Conservation (phyloP, 2,329 filamentous ascomycete species). For the Fusarium sterilihyphosum region DNA sequence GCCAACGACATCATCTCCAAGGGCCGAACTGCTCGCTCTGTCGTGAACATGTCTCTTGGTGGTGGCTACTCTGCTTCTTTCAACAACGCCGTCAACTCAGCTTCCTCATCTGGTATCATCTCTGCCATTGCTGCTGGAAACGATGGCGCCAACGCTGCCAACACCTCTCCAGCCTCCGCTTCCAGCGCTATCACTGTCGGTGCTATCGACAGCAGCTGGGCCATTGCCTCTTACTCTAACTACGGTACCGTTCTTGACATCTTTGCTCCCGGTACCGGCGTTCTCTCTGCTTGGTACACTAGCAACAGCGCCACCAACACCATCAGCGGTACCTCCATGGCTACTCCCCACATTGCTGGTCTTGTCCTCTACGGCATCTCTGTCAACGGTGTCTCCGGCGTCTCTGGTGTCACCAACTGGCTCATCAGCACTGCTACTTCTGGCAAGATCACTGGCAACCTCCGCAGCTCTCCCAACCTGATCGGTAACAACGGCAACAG, state of each 20-base stretch:
- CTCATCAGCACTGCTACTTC: constrained; percentile 55
- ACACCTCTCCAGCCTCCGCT: constrained; percentile 47
- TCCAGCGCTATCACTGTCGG: constrained; percentile 48
- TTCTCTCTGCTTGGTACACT: constrained; percentile 61
- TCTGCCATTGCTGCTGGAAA: constrained; percentile 67
- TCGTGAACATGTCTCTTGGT: constrained; percentile 67
- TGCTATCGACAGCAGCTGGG: constrained; percentile 50
- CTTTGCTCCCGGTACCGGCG: constrained; percentile 59
- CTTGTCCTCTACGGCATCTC: constrained; percentile 60
- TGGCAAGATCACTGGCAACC: constrained; percentile 51
- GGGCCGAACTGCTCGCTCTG: constrained; percentile 52
- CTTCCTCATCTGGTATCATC: constrained; percentile 58
- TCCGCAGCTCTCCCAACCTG: constrained; percentile 57
- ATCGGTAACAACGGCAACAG: constrained; percentile 60
- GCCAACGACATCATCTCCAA: constrained; percentile 56
- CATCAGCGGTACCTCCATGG: constrained; percentile 73
- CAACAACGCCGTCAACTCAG: constrained; percentile 59
- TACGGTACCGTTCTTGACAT: constrained; percentile 60
- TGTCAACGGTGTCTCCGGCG: constrained; percentile 51
- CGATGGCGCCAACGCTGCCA: constrained; percentile 45
- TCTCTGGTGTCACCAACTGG: constrained; percentile 52
- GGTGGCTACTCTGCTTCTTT: constrained; percentile 56
- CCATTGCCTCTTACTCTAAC: constrained; percentile 60
- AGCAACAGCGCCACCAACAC: constrained; percentile 54
- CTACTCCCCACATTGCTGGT: constrained; percentile 68